These are phyloP conservation scores for Rhinocladiella similis DNA, from an alignment of 2,329 filamentous ascomycete genomes.

Conservation along the genomic window DNA sequence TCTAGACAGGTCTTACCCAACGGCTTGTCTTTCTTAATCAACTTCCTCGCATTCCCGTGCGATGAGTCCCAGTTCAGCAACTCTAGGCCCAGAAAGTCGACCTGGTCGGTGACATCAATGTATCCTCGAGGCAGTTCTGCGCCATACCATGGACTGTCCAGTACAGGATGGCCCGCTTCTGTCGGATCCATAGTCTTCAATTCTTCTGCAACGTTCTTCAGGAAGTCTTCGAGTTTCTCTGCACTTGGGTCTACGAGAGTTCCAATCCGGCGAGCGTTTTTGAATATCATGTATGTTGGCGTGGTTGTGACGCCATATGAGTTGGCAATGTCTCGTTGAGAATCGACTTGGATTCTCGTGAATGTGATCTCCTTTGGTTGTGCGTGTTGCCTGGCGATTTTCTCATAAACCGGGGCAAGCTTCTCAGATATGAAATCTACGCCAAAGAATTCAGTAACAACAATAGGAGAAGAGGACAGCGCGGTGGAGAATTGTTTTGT, in stretches of 20 bases:
- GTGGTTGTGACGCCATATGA: slow-evolving; percentile 75
- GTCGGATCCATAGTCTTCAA: slow-evolving; percentile 49
- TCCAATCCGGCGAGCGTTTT: slow-evolving; percentile 65
- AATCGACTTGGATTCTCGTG: slow-evolving; percentile 81
- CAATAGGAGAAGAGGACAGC: slow-evolving; percentile 71
- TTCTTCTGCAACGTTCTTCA: slow-evolving; percentile 70
- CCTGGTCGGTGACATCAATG: slow-evolving; percentile 75
- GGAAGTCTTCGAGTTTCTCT: slow-evolving; percentile 66
- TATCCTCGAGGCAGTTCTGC: slow-evolving; percentile 77
- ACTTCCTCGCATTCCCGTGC: slow-evolving; percentile 67
- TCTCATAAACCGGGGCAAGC: slow-evolving; percentile 80
- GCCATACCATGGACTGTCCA: slow-evolving; percentile 66
- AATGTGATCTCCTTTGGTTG: slow-evolving; percentile 75
- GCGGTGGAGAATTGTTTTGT: slow-evolving; percentile 66
- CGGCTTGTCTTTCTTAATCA: slow-evolving; percentile 73
- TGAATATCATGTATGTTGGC: slow-evolving; percentile 91
- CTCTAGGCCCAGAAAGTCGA: slow-evolving; percentile 79
- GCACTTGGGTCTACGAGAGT: slow-evolving; percentile 75
- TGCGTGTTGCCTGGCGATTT: slow-evolving; percentile 70
- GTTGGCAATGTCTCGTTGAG: slow-evolving; percentile 69
- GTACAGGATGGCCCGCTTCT: slow-evolving; percentile 42
- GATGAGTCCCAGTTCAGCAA: slow-evolving; percentile 83
- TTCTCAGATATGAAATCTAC: slow-evolving; percentile 81
- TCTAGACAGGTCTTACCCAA: slow-evolving; percentile 39
- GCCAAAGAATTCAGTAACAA: slow-evolving; percentile 89